These are phyloP conservation scores for Farysia itapuensis DNA, from an alignment of 1,284 basidiomycete species.

Conservation along the genomic window DNA sequence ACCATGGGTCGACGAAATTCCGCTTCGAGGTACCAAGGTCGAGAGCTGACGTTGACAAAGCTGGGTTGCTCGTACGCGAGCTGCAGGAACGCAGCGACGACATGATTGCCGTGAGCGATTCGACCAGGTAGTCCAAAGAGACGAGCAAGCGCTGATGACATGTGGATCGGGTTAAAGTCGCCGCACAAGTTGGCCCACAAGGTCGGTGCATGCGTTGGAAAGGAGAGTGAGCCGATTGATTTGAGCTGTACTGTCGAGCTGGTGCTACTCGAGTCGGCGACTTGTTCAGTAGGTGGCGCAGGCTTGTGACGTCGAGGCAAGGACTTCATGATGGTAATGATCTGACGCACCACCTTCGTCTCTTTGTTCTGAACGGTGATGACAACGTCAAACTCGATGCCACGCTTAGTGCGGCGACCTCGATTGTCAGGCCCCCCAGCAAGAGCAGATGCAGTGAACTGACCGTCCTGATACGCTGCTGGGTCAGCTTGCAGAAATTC, in stretches of 20 bases:
- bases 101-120: conserved; percentile 19
- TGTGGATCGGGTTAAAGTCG: conserved; percentile 23
- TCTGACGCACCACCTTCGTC: conserved; percentile 4
- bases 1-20: background rate
- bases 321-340: conserved; percentile 15
- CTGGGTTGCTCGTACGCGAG: background rate
- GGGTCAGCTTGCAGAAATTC: conserved; percentile 9
- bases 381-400: conserved; percentile 18
- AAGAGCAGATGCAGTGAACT: background rate
- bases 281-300: background rate
- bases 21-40: background rate
- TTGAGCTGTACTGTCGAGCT: background rate
- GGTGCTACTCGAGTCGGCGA: background rate
- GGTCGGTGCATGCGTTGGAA: conserved; percentile 1
- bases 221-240: background rate
- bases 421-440: conserved; percentile 6
- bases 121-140: conserved; percentile 13
- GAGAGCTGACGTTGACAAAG: background rate
- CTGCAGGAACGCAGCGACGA: conserved; percentile 4
- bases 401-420: conserved; percentile 5
- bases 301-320: conserved; percentile 1
- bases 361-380: conserved; percentile 1
- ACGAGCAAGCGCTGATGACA: conserved; percentile 8
- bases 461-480: too few relatives aligned
- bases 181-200: conserved; percentile 9